Evolutionary conservation across 202 grass and related monocot species (phyloP).

Genomic region (Eragrostis tef): DNA sequence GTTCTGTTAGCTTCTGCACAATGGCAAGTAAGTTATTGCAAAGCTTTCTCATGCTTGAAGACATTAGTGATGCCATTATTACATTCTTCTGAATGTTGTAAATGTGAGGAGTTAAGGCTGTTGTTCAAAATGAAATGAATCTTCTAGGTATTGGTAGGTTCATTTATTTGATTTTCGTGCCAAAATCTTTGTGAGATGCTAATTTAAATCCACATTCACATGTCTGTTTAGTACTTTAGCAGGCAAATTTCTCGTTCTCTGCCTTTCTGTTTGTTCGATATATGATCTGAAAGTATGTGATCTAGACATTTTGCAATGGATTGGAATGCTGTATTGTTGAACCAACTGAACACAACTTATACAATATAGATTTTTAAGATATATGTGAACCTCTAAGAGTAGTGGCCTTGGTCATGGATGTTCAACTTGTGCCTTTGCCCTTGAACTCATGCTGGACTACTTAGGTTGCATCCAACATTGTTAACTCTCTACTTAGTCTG

Average conservation of each 20-base stretch:
- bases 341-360: neutral
- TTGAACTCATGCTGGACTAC: neutral
- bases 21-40: slow-evolving; percentile 61
- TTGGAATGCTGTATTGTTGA: neutral
- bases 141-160: neutral
- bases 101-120: neutral
- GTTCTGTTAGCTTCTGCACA: slow-evolving; percentile 88
- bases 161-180: neutral
- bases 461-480: neutral
- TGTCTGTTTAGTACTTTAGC: neutral
- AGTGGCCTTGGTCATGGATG: neutral
- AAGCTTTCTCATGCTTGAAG: neutral
- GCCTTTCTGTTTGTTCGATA: neutral
- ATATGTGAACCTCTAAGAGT: neutral
- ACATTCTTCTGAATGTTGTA: neutral
- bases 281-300: slow-evolving; percentile 21
- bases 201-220: slow-evolving; percentile 8
- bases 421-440: neutral
- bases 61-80: neutral
- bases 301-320: neutral
- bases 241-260: too few species aligned
- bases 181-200: neutral
- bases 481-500: neutral
- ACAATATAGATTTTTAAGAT: neutral
- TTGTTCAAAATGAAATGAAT: neutral